phyloP scores from a whole-genome alignment of 345 rosid species.

The Eucalyptus tenuipes region DNA sequence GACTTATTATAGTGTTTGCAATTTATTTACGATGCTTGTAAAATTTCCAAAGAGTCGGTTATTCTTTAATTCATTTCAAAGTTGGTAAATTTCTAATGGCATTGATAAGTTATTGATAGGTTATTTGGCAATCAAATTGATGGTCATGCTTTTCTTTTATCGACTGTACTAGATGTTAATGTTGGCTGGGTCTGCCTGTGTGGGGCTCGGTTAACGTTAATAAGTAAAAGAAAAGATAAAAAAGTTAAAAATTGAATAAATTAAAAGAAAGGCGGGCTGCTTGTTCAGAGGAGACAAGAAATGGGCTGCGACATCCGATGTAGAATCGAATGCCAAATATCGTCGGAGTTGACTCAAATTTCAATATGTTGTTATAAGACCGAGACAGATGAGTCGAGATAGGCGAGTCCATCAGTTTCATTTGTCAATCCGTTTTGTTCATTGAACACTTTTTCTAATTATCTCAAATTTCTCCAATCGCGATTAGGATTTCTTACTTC shows the following conservation, averaged over 20 bases:
- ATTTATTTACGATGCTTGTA: neutral
- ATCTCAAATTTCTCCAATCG: too few relatives aligned
- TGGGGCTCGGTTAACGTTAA: neutral
- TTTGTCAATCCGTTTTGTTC: too few relatives aligned
- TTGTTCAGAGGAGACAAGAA: accelerated
- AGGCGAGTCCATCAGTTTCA: too few relatives aligned
- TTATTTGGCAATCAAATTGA: too few relatives aligned
- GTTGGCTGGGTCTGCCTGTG: neutral
- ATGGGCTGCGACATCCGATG: too few relatives aligned
- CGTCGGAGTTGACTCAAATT: too few relatives aligned
- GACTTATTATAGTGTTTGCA: neutral
- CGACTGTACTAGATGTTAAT: neutral
- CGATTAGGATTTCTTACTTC: too few relatives aligned
- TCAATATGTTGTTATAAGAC: too few relatives aligned
- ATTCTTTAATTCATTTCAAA: neutral
- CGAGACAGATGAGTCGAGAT: accelerated
- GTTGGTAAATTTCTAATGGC: neutral
- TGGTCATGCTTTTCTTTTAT: neutral
- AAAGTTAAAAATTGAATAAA: too few relatives aligned
- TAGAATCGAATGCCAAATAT: too few relatives aligned
- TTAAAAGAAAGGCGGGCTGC: neutral
- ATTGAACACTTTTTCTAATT: too few relatives aligned
- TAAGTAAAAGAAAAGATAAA: neutral
- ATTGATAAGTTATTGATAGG: neutral
- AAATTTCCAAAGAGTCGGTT: neutral